phyloP scores from a whole-genome alignment of 1,139 yeast species.

The Ogataea hybrid region DNA sequence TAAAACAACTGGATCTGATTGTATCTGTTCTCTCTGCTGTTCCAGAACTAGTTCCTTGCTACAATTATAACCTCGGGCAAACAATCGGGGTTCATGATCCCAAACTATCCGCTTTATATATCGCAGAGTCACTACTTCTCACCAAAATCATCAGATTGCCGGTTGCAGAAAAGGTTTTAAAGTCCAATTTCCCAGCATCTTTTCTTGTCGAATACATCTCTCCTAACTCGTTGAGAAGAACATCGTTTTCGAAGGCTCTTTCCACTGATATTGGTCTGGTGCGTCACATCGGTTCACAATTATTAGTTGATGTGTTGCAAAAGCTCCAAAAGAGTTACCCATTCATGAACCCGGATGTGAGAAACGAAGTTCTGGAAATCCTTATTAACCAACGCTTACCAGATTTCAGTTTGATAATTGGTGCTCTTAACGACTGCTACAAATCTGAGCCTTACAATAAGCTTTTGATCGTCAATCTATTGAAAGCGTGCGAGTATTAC shows the following conservation, averaged over 20 bases:
- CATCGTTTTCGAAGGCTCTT: conserved; percentile 58
- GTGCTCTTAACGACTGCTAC: conserved; percentile 38
- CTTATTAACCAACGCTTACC: conserved; percentile 44
- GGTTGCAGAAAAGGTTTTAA: conserved; percentile 39
- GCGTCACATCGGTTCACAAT: conserved; percentile 62
- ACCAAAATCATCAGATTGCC: conserved; percentile 58
- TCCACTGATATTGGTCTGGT: conserved; percentile 54
- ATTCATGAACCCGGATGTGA: conserved; percentile 37
- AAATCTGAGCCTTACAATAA: conserved; percentile 36
- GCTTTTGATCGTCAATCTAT: conserved; percentile 34
- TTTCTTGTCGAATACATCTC: conserved; percentile 49
- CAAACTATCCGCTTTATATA: conserved; percentile 68
- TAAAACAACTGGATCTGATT: conserved; percentile 55
- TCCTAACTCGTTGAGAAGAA: conserved; percentile 65
- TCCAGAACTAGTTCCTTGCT: conserved; percentile 77
- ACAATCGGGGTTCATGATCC: conserved; percentile 35
- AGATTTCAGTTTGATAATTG: conserved; percentile 42
- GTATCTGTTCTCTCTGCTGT: conserved; percentile 48
- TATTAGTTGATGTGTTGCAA: conserved; percentile 52
- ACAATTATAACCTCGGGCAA: conserved; percentile 54
- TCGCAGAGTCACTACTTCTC: conserved; percentile 65
- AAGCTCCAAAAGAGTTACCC: conserved; percentile 45
- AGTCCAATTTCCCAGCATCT: conserved; percentile 10
- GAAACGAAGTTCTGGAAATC: conserved; percentile 37
- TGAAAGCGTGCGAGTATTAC: conserved; percentile 24